These are phyloP conservation scores for Chlorella sp. DNA, from an alignment of 139 green algal species.

Conservation along the genomic window DNA sequence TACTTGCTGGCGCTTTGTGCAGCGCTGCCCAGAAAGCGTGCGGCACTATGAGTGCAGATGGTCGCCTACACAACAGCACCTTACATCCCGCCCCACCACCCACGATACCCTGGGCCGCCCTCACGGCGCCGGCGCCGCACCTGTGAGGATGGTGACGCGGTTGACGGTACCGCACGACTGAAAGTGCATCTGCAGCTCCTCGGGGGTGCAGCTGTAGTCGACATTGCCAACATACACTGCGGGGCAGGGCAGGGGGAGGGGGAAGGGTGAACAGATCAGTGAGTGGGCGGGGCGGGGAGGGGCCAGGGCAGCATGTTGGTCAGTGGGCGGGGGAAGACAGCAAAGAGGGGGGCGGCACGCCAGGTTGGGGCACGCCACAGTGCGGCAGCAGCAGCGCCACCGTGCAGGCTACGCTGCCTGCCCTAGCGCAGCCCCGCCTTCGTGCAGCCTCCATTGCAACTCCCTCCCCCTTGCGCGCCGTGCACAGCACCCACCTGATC, in stretches of 20 bases:
- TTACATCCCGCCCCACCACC: not conserved
- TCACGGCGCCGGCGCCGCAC: not conserved
- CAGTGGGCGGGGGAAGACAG: not conserved
- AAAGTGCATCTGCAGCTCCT: constrained; percentile 93
- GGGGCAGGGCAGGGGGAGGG: constrained; percentile 15
- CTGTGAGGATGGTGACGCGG: constrained; percentile 96
- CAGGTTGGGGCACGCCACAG: not conserved
- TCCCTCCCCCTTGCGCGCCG: not conserved
- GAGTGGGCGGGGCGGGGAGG: not conserved
- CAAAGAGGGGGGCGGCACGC: no score
- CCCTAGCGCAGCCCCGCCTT: no score
- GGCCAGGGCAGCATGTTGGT: not conserved
- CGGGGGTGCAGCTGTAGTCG: constrained; percentile 93
- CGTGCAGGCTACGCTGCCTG: no score
- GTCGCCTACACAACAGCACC: not conserved
- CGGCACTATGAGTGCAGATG: no score
- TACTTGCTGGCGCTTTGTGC: not conserved
- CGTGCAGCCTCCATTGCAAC: no score
- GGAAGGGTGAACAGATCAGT: not conserved
- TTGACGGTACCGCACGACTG: constrained; percentile 97
- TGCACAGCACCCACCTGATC: not conserved
- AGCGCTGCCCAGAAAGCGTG: not conserved
- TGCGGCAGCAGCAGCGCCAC: no score
- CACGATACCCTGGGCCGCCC: not conserved
- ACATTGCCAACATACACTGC: constrained; percentile 96